Base-by-base conservation (phyloP, 768 basidiomycete genomes). In the Daedaleopsis nitida region DNA sequence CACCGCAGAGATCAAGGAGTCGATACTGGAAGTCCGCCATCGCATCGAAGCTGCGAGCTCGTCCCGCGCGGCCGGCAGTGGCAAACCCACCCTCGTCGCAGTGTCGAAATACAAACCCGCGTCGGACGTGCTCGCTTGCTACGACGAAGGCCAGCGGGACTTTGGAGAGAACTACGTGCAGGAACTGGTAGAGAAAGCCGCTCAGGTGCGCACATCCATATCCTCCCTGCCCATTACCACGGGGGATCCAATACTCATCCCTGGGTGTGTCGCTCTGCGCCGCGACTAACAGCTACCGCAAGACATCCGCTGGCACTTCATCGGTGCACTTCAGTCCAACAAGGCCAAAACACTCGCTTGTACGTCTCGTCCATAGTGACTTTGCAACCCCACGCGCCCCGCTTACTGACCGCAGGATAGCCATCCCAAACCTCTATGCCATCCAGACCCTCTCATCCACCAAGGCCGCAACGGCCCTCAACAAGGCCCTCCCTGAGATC, bases 121-220 rank as follows among this genome's bases (percentile, higher is more conserved):
- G 4, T 84, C 86, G 10, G 96, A 98, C 74, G 86, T 98, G 61
- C 78, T 86, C 27, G 89, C 89, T 11, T 91, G 94, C 65, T 92
- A 91, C 70, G 81, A 90, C 52, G 79, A 81, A 14, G 93, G 91
- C 0, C 92, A 97, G 64, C 78, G 87, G 2, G 93, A 96, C 73
- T 99, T 98, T 70, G 97, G 97, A 8, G 97, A 99, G 78, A 99
- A 99, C 73, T 98, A 98, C 70, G 94, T 94, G 12, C 90, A 96
- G 66, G 96, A 98, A 69, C 75, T 98, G 62, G 88, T 86, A 42
- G 94, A 93, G 35, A 97, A 97, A 71, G 92, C 94, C 43, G 59
- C 62, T 14, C 61, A 65, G 56, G 72, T 70, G 27, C 38, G 70
- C 62, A 2, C 24, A 21, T 52, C 48, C 57, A 37, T 42, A 42